Evolutionary conservation across 306 rosid genomes (phyloP).

Genomic region (Calophaca sinica): DNA sequence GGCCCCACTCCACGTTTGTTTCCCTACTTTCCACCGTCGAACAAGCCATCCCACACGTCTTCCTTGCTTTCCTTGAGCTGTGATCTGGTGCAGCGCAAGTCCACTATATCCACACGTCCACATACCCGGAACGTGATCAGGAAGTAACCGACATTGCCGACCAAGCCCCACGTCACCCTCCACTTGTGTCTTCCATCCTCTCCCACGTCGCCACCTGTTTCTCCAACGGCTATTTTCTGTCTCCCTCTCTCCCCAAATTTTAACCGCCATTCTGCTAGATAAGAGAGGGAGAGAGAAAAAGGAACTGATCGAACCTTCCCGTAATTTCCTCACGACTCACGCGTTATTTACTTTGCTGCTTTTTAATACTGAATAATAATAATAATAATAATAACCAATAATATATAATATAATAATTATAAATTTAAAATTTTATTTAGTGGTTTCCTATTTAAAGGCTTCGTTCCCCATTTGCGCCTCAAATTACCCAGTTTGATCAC

Average conservation of each 20-base stretch:
- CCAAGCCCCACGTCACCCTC: slow-evolving; percentile 65
- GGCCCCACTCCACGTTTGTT: background rate
- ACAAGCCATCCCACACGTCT: slow-evolving; percentile 41
- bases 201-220: slow-evolving; percentile 59
- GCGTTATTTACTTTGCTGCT: slow-evolving; percentile 31
- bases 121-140: slow-evolving; percentile 47
- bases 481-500: background rate
- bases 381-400: background rate
- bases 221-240: slow-evolving; percentile 77
- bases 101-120: slow-evolving; percentile 31
- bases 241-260: slow-evolving; percentile 7
- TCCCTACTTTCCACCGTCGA: slow-evolving; percentile 40
- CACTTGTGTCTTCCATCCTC: slow-evolving; percentile 22
- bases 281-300: background rate
- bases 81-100: slow-evolving; percentile 28
- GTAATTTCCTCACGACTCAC: slow-evolving; percentile 50
- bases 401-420: background rate
- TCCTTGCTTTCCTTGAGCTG: background rate
- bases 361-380: background rate
- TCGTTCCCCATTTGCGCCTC: background rate
- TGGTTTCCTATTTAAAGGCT: slow-evolving; percentile 30
- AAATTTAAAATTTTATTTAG: background rate
- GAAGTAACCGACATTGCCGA: slow-evolving; percentile 66
- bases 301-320: slow-evolving; percentile 58
- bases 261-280: slow-evolving; percentile 57